Base-by-base conservation (phyloP, 106 monocot species). In the Acorus gramineus region DNA sequence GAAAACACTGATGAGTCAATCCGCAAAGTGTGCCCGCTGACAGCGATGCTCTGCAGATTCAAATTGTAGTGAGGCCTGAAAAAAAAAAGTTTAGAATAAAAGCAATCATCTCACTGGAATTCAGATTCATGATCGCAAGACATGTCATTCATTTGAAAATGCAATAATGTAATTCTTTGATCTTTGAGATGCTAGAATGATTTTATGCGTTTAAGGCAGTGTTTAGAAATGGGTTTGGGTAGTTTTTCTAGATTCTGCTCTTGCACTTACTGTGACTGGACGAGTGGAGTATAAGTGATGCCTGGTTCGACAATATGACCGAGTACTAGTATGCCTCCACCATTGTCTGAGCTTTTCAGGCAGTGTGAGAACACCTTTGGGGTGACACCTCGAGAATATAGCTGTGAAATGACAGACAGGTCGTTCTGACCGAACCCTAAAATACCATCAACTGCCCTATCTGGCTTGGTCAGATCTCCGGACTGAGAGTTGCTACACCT, bases 361-460 rank as follows among this genome's bases (percentile, higher is more conserved):
- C 95, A 96, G 69, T 96, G 95, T 57, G 95, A 96, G 61, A 96
- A 96, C 5, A 87, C 90, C 57, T 82, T 87, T 50, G 95, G 95
- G 55, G 87, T 66, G 52, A 90, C 78, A 44, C 90, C 95, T 57
- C 65, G 53, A 62, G 84, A 78, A 14, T 80, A 83, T 47, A 96
- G 71, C 73, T 96, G 96, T 48, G 96, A 96, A 60, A 96, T 70
- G 44, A 96, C 82, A 65, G 96, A 96, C 47, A 87, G 62, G 2
- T 70, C 78, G 52, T 96, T 78, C 75, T 87, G 90, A 46, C 96
- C 96, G 77, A 96, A 87, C 43, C 96, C 96, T 75, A 91, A 96
- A 66, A 96, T 96, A 8, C 96, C 96, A 78, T 91, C 90, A 73
- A 96, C 81, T 62, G 96, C 96, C 54, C 82, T 76, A 43, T 96